Evolutionary conservation across 768 basidiomycete genomes (phyloP), one percentile per base, ranked within the genome.

Genomic region (Strobilomyces confusus): DNA sequence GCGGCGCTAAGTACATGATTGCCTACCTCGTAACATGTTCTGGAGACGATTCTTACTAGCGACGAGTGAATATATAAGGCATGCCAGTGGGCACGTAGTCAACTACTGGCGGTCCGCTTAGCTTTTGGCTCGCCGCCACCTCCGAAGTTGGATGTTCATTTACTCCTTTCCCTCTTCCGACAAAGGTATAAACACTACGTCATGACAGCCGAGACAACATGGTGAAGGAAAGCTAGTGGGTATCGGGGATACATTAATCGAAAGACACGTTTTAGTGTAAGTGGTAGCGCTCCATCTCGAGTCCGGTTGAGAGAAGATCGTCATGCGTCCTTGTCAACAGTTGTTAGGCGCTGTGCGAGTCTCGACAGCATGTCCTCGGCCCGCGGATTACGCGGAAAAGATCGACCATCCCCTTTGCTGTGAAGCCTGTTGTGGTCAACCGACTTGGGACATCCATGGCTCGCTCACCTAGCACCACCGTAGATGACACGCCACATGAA

Each of bases 331-430:
- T 76, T 75, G 63, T 88, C 86, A 22, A 71, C 72, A 52, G 80
- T 77, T 15, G 80, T 79, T 30, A 92, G 73, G 51, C 81, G 82
- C 29, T 63, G 69, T 13, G 87, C 89, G 22, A 92, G 74, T 46
- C 78, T 76, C n/a, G 76, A 76, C 29, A 92, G 72, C 73, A 85
- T 75, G 44, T 79, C 80, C 42, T 89, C 84, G 20, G 87, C 77
- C 43, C 75, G 76, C 1, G 85, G 81, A 67, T 89, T 89, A 41
- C 80, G 80, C 17, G 84, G 83, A 62, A 86, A 92, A 17, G 69
- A 73, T 64, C 72, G 75, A 5, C 90, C 90, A 64, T 89, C 82
- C 9, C 89, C 89, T 26, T 69, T 71, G 23, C 85, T 86, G 53
- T 54, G 64, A 48, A 36, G 36, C 19, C 29, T 15, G 25, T 13